phyloP scores from a whole-genome alignment of 352 stramenopile species.

The Pythium aquatile region DNA sequence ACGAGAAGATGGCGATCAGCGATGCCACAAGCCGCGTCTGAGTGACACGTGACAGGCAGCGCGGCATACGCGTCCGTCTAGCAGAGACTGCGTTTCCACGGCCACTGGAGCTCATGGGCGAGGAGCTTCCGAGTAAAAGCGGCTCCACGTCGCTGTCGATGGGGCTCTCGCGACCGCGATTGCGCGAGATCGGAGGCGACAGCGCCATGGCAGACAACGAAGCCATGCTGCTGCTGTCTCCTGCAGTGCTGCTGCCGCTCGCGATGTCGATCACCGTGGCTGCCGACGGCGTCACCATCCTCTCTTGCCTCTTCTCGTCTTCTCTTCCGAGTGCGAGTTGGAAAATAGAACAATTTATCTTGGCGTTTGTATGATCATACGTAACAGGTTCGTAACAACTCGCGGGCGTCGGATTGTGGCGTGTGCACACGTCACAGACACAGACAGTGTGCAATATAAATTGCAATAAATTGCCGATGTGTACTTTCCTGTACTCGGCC shows the following conservation, averaged over 20 bases:
- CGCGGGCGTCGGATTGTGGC: not conserved
- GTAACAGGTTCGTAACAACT: not conserved
- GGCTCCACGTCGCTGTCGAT: conserved; percentile 16
- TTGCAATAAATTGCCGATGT: conserved; percentile 1
- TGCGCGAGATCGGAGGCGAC: conserved; percentile 1
- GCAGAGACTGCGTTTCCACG: not conserved
- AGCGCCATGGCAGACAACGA: not conserved
- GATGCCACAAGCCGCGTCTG: conserved; percentile 4
- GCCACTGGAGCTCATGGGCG: not conserved
- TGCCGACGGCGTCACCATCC: conserved; percentile 5
- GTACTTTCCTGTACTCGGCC: not conserved
- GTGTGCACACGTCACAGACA: not conserved
- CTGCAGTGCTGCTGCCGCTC: not conserved
- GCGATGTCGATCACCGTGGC: conserved; percentile 12
- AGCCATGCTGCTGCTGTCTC: not conserved
- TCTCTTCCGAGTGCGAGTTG: not conserved
- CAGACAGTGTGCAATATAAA: not conserved
- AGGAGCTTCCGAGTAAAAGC: conserved; percentile 1
- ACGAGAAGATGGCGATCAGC: conserved; percentile 5
- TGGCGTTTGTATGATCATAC: not conserved
- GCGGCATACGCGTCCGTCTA: not conserved
- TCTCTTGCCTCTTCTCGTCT: not conserved
- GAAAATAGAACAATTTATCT: not conserved
- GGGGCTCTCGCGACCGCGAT: conserved; percentile 12
- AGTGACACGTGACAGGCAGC: conserved; percentile 10